Base-by-base conservation (phyloP, 1,284 basidiomycete genomes). In the Austroboletus niveus region DNA sequence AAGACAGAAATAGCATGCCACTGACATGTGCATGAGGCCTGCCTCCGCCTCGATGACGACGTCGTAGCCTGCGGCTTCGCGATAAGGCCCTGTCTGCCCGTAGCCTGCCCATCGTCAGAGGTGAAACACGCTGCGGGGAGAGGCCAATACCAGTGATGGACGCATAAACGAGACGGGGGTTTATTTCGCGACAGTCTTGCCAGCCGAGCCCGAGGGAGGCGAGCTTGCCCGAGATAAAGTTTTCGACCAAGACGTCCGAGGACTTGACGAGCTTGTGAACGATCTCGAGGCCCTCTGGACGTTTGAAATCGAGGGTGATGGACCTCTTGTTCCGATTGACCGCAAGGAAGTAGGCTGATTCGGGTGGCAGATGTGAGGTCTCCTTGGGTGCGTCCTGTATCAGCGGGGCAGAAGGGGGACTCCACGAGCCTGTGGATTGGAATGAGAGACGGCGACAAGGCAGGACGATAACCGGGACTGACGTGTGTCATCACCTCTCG, bases 311-410 rank as follows among this genome's bases (percentile, higher is more conserved):
- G 17, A 92, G 77, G 2, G 92, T 94, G 47, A 97, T 78, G 5
- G 91, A 92, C 42, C 89, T 81, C 68, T 96, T 96, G 74, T 93
- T 94, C 48, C 95, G 77, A 69, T 98, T 98, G 1, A 83, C 85
- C 2, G 87, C 81, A 14, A 98, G 79, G 65, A 97, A 98, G 70
- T 98, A 98, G 0, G 95, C 92, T 4, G 91, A 92, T 69, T 98
- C 94, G 9, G 92, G 82, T 5, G 94, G 93, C 0, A 94, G 76
- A 63, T 93, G 83, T 8, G 78, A 68, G 1, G 85, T 70, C 52
- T 78, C 79, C 24, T 67, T 57, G 2, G 82, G 81, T 34, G 78
- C 77, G 34, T 74, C 69, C 8, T 75, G 61, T 5, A 74, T 62
- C 17, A 82, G 62, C 22, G 88, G 84, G 3, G 92, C 90, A 8